These are phyloP conservation scores for Fusarium sp. DNA, from an alignment of 2,329 filamentous ascomycete genomes.

Conservation along the genomic window DNA sequence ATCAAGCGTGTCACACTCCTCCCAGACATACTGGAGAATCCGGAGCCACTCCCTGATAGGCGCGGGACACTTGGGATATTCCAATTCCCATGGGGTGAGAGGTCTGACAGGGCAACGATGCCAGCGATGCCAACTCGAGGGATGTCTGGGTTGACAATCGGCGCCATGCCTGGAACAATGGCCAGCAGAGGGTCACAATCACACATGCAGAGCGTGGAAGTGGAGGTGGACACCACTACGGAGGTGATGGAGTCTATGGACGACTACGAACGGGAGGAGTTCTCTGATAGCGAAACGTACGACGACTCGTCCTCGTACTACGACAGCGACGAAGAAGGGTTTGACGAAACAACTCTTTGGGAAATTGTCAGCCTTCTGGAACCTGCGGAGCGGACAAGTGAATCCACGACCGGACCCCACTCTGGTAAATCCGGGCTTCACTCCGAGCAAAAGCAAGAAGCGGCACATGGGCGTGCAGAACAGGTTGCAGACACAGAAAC, in stretches of 20 bases:
- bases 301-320: slow-evolving; percentile 42
- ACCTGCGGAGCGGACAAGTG: slow-evolving; percentile 62
- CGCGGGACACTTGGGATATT: slow-evolving; percentile 72
- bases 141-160: slow-evolving; percentile 40
- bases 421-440: slow-evolving; percentile 14
- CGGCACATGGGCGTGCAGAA: neutral
- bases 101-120: slow-evolving; percentile 66
- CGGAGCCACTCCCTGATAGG: slow-evolving; percentile 68
- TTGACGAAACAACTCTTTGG: slow-evolving; percentile 73
- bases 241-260: slow-evolving; percentile 60
- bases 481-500: neutral
- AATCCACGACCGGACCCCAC: slow-evolving; percentile 15
- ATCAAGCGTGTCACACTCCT: slow-evolving; percentile 69
- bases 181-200: slow-evolving; percentile 30
- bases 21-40: slow-evolving; percentile 73
- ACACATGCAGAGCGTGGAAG: slow-evolving; percentile 14
- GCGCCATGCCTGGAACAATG: slow-evolving; percentile 65
- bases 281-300: slow-evolving; percentile 35
- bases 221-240: slow-evolving; percentile 54
- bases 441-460: slow-evolving; percentile 27
- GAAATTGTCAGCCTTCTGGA: slow-evolving; percentile 72
- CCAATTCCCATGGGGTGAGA: slow-evolving; percentile 75
- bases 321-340: slow-evolving; percentile 60
- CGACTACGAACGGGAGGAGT: slow-evolving; percentile 67
- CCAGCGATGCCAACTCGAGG: slow-evolving; percentile 50